phyloP scores from a whole-genome alignment of 108 stramenopile species.

The Pseudonitzschia multiseries region DNA sequence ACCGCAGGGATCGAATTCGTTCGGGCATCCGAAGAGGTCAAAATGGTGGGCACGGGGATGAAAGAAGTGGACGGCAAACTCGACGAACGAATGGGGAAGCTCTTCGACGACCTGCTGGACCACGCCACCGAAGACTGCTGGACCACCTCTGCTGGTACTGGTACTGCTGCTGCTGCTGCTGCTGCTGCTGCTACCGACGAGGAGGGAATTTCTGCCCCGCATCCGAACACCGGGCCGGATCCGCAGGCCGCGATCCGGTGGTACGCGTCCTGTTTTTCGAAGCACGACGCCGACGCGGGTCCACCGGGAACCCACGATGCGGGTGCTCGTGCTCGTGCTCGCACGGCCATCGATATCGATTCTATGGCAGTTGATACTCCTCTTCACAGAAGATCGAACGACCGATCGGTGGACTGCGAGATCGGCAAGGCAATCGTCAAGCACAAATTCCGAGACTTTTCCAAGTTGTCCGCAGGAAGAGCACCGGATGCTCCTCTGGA shows the following conservation, averaged over 20 bases:
- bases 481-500: constrained; percentile 69
- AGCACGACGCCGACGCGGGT: not conserved
- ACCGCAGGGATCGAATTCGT: constrained; percentile 46
- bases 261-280: constrained; percentile 41
- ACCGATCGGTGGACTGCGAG: constrained; percentile 47
- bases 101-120: constrained; percentile 61
- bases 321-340: no score
- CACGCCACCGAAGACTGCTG: constrained; percentile 53
- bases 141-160: constrained; percentile 6
- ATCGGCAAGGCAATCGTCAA: constrained; percentile 47
- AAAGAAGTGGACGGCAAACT: constrained; percentile 27
- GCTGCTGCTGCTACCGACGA: constrained; percentile 3
- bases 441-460: constrained; percentile 36
- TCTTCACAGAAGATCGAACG: constrained; percentile 52
- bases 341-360: not conserved
- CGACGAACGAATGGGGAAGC: constrained; percentile 48
- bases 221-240: not conserved
- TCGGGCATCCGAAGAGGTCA: constrained; percentile 51
- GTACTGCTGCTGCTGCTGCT: not conserved
- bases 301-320: not conserved
- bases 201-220: not conserved
- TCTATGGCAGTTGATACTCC: constrained; percentile 23
- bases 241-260: constrained; percentile 38
- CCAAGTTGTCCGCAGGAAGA: constrained; percentile 45
- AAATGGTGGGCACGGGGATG: constrained; percentile 35